A percentile compares a stretch with the other conserved stretches of the same genome.
phyloP scores from a whole-genome alignment of 2,329 filamentous ascomycete genomes.

The Lasiodiplodia sp. region DNA sequence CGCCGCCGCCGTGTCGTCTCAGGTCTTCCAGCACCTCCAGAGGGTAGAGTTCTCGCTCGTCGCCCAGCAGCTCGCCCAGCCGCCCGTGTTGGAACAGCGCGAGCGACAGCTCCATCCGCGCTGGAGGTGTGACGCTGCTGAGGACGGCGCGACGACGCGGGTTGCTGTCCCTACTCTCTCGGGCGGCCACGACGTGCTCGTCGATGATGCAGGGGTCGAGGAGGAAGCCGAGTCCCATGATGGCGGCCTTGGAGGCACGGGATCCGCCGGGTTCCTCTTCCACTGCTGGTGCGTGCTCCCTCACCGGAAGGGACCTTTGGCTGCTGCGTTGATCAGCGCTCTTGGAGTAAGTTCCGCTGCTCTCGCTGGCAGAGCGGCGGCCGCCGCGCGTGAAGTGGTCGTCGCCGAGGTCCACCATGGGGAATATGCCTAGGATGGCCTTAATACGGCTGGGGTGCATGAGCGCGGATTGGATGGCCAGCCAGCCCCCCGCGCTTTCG shows the following conservation, averaged over 20 bases:
- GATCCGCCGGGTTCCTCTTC: neutral
- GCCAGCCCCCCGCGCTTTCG: slow-evolving; percentile 50
- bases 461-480: slow-evolving; percentile 42
- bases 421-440: slow-evolving; percentile 10
- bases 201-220: slow-evolving; percentile 35
- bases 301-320: neutral
- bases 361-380: slow-evolving; percentile 29
- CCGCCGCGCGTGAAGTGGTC: slow-evolving; percentile 39
- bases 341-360: neutral
- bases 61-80: slow-evolving; percentile 41
- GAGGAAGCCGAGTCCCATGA: slow-evolving; percentile 23
- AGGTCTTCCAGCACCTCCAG: slow-evolving; percentile 38
- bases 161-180: slow-evolving; percentile 9
- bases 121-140: slow-evolving; percentile 35
- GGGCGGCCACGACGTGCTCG: slow-evolving; percentile 34
- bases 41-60: slow-evolving; percentile 38
- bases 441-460: neutral
- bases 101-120: slow-evolving; percentile 33
- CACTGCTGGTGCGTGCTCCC: neutral
- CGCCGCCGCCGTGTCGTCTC: slow-evolving; percentile 20
- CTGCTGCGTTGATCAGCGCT: neutral
- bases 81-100: slow-evolving; percentile 36
- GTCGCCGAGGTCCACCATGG: slow-evolving; percentile 20
- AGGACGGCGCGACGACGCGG: slow-evolving; percentile 35
- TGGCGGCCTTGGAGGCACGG: slow-evolving; percentile 4